Percentiles rank a stretch among this genome's conserved stretches.
These are phyloP conservation scores for Cladosporium sphaerospermum DNA, from an alignment of 2,329 filamentous ascomycete species.

Conservation along the genomic window DNA sequence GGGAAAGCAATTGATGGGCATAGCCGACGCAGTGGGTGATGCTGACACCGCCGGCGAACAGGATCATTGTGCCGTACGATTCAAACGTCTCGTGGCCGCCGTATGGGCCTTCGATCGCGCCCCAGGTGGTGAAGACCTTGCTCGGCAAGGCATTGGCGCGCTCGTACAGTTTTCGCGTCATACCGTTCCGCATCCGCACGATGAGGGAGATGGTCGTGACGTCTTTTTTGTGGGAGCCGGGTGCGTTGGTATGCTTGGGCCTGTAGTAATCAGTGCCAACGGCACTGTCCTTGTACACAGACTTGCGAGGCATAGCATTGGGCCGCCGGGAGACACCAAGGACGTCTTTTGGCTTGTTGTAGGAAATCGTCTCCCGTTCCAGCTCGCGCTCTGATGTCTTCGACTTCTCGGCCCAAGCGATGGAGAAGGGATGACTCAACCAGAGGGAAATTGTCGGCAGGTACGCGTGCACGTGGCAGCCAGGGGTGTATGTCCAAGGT, in stretches of 20 bases:
- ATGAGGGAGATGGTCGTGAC: conserved; percentile 59
- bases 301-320: conserved; percentile 7
- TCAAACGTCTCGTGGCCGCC: conserved; percentile 63
- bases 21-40: conserved; percentile 75
- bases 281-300: conserved; percentile 12
- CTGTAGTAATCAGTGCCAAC: conserved; percentile 2
- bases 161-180: conserved; percentile 64
- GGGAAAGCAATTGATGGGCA: conserved; percentile 64
- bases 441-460: conserved; percentile 43
- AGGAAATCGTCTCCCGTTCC: conserved; percentile 31
- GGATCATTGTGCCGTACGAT: conserved; percentile 70
- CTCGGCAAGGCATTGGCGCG: conserved; percentile 57
- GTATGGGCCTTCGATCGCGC: conserved; percentile 71
- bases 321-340: conserved; percentile 9
- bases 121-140: conserved; percentile 57
- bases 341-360: conserved; percentile 5
- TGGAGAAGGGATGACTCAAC: conserved; percentile 45
- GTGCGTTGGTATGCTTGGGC: conserved; percentile 16
- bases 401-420: conserved; percentile 40
- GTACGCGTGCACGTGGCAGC: conserved; percentile 56
- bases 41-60: conserved; percentile 75
- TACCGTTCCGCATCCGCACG: conserved; percentile 66
- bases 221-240: conserved; percentile 23
- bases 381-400: conserved; percentile 18
- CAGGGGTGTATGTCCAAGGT: conserved; percentile 47